phyloP scores from a whole-genome alignment of 768 basidiomycete genomes.

The Postia placenta region DNA sequence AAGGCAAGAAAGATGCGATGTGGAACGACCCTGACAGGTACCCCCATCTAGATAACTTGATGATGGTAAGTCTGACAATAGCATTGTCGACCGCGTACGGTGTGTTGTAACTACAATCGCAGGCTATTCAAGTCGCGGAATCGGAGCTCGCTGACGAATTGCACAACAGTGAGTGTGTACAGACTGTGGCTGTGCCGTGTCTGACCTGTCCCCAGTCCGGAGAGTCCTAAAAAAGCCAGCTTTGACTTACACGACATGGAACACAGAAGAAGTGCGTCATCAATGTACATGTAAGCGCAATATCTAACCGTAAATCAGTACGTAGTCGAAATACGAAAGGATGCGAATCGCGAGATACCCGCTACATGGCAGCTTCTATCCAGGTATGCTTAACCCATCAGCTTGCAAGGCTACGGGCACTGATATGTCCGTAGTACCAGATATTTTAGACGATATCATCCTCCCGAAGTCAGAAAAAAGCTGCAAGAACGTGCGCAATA shows the following conservation, averaged over 20 bases:
- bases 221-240: slow-evolving; percentile 68
- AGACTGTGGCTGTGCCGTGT: slow-evolving; percentile 4
- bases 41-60: slow-evolving; percentile 50
- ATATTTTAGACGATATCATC: slow-evolving; percentile 63
- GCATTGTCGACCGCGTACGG: background rate
- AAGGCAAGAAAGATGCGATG: slow-evolving; percentile 62
- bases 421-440: slow-evolving; percentile 77
- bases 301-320: too few relatives aligned
- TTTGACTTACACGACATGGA: slow-evolving; percentile 59
- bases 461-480: slow-evolving; percentile 56
- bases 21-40: slow-evolving; percentile 57
- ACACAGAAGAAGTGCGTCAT: slow-evolving; percentile 60
- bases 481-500: slow-evolving; percentile 70
- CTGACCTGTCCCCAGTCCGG: slow-evolving; percentile 44
- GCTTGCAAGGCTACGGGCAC: too few relatives aligned
- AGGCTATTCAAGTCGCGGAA: slow-evolving; percentile 68
- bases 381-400: slow-evolving; percentile 45
- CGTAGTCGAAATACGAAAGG: slow-evolving; percentile 71
- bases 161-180: slow-evolving; percentile 42
- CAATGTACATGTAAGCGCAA: slow-evolving; percentile 1
- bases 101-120: background rate
- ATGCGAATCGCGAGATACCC: slow-evolving; percentile 39
- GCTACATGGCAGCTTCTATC: slow-evolving; percentile 60
- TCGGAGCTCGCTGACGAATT: slow-evolving; percentile 71
- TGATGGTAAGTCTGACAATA: slow-evolving; percentile 43